Percentiles rank a stretch among this genome's conserved stretches.
These are phyloP conservation scores for Datura wrightii DNA, from an alignment of 257 asterid genomes.

Conservation along the genomic window DNA sequence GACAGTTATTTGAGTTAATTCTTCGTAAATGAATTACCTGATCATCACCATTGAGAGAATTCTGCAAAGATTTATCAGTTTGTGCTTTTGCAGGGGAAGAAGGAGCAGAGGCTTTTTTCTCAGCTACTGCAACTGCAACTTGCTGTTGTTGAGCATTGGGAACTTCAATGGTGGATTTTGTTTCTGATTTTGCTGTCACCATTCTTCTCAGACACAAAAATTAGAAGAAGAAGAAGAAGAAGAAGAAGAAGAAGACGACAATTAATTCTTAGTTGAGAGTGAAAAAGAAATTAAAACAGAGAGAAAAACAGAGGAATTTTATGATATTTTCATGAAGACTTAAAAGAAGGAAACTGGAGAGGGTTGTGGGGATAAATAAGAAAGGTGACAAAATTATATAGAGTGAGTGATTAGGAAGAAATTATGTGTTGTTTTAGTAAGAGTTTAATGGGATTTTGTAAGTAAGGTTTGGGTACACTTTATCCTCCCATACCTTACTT, in stretches of 20 bases:
- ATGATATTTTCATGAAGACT: neutral
- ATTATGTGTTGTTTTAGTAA: neutral
- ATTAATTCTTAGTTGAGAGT: neutral
- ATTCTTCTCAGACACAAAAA: neutral
- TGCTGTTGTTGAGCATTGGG: neutral
- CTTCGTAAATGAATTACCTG: neutral
- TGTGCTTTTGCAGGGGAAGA: neutral
- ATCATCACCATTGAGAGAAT: conserved; percentile 9
- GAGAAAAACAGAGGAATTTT: neutral
- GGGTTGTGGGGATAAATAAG: neutral
- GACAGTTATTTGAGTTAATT: too few relatives aligned
- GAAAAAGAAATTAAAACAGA: neutral
- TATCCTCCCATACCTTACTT: too few relatives aligned
- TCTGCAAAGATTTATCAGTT: neutral
- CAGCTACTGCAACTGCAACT: neutral
- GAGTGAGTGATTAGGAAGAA: neutral
- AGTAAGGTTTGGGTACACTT: too few relatives aligned
- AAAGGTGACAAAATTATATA: neutral
- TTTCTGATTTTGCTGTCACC: conserved; percentile 13
- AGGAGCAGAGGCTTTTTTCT: neutral
- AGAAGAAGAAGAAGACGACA: neutral
- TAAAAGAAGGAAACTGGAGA: neutral
- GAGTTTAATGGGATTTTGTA: neutral
- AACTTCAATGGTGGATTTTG: conserved; percentile 21
- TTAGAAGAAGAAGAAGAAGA: neutral